Evolutionary conservation across 2,329 filamentous ascomycete species (phyloP), one percentile per base, ranked within the genome.

Genomic region (Fusarium citri): DNA sequence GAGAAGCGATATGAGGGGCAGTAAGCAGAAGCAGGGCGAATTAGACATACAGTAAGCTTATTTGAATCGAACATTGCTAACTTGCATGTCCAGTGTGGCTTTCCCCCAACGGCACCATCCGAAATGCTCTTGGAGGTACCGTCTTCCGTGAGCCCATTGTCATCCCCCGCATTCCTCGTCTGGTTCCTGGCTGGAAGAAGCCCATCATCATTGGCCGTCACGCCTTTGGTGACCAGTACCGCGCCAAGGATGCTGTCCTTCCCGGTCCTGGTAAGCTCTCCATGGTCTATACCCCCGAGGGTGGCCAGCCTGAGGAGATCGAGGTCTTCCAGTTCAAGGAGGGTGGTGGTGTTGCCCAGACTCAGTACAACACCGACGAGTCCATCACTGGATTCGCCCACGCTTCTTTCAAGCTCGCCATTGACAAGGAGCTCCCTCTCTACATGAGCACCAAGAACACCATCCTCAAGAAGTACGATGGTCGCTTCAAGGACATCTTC

Each of bases 361-460:
- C 94, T 59, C 94, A 97, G 86, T 99, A 98, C 88, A 99, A 99
- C 89, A 98, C 96, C 26, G 91, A 96, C 77, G 96, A 98, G 81
- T 96, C 92, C 79, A 99, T 99, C 82, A 85, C 86, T 58, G 96
- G 96, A 67, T 99, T 99, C 78, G 96, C 96, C 60, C 96, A 98
- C 80, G 92, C 96, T 69, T 94, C 91, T 74, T 98, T 99, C 90
- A 97, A 98, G 90, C 89, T 98, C 74, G 95, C 96, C 34, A 84
- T 98, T 47, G 86, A 89, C 82, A 96, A 97, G 88, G 86, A 86
- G 70, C 86, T 97, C 73, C 96, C 96, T n/a, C 87, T 99, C 77
- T 99, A 98, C 87, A 97, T 98, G 95, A 97, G 94, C 88, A 99
- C 96, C 83, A 99, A 99, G 92, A 98, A 98, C 88, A 99, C 96